Percentiles rank a stretch among this genome's conserved stretches.
phyloP scores from a whole-genome alignment of 768 basidiomycete species.

The Hysterangium stoloniferum region DNA sequence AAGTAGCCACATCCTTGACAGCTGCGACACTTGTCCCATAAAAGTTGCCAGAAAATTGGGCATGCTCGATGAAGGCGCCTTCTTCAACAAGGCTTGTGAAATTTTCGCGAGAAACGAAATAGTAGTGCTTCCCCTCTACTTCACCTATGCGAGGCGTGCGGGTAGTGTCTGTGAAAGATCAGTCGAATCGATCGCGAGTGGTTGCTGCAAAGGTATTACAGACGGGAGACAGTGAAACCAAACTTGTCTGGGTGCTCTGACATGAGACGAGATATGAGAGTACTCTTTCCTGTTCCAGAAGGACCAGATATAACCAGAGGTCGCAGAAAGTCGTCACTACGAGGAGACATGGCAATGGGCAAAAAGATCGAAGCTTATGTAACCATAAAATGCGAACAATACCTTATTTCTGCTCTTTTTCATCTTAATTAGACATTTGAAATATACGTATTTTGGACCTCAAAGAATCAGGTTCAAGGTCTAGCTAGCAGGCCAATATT shows the following conservation, averaged over 20 bases:
- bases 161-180: constrained; percentile 73
- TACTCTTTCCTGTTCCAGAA: constrained; percentile 92
- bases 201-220: constrained; percentile 23
- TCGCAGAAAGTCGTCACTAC: constrained; percentile 32
- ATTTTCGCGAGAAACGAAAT: constrained; percentile 65
- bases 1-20: constrained; percentile 55
- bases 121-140: constrained; percentile 73
- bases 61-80: constrained; percentile 86
- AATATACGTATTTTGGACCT: too few species aligned
- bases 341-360: too few species aligned
- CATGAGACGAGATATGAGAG: constrained; percentile 77
- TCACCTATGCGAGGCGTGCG: constrained; percentile 79
- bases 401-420: too few species aligned
- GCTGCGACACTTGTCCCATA: constrained; percentile 89
- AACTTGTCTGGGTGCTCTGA: constrained; percentile 75
- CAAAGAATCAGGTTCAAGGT: too few species aligned
- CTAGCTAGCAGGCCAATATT: too few species aligned
- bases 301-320: constrained; percentile 88
- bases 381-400: too few species aligned
- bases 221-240: constrained; percentile 92
- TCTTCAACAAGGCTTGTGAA: constrained; percentile 65
- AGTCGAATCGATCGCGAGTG: neutral
- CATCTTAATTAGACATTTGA: too few species aligned
- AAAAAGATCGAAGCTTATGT: too few species aligned
- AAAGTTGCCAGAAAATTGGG: constrained; percentile 85